Percentiles rank a stretch among this genome's conserved stretches.
Evolutionary conservation across 2,329 filamentous ascomycete genomes (phyloP).

Genomic region (Fonsecaea erecta): DNA sequence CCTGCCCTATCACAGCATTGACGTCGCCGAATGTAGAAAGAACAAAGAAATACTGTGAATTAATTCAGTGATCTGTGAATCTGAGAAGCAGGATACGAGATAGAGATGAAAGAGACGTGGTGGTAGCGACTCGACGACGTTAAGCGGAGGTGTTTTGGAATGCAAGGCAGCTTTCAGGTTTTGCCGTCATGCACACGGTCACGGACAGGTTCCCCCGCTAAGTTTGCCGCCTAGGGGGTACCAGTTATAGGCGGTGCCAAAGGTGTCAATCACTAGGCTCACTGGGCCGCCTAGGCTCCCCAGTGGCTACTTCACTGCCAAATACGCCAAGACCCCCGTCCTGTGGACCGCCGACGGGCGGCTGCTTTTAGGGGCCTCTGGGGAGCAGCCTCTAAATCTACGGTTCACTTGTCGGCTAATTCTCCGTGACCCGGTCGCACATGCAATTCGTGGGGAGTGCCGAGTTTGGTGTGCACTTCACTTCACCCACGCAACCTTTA

Average conservation of each 20-base stretch:
- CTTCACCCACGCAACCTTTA: neutral
- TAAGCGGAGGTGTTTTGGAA: neutral
- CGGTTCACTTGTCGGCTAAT: neutral
- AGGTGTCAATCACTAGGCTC: too few relatives aligned
- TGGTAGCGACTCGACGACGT: too few relatives aligned
- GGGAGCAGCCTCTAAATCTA: too few relatives aligned
- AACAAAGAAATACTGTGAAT: neutral
- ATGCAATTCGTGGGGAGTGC: neutral
- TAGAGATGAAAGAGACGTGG: neutral
- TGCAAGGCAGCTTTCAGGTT: neutral
- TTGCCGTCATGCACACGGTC: neutral
- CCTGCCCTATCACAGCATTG: constrained; percentile 19
- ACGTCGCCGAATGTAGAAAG: neutral
- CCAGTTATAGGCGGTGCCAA: neutral
- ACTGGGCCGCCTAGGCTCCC: neutral
- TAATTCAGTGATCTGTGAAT: neutral
- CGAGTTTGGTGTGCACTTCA: neutral
- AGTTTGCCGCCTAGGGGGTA: neutral
- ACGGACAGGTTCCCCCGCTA: neutral
- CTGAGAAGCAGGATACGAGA: neutral
- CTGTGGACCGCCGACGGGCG: neutral
- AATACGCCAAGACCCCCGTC: neutral
- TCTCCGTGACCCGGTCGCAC: neutral
- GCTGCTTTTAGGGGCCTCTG: too few relatives aligned
- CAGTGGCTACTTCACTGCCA: too few relatives aligned